Evolutionary conservation across 1,284 basidiomycete species (phyloP).

Genomic region (Thelephora terrestris): DNA sequence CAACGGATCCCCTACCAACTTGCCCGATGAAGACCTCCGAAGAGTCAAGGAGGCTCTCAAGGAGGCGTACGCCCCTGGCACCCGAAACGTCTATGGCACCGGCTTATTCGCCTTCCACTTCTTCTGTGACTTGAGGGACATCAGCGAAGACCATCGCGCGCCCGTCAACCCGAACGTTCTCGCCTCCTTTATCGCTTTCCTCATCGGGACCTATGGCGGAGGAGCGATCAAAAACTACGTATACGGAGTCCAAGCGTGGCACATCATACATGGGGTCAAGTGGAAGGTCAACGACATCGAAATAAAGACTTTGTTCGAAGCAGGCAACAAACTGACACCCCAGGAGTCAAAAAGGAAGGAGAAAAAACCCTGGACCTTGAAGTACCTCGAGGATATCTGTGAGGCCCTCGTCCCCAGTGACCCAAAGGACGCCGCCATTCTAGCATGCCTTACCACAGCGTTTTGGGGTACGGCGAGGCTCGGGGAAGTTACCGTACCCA

Average conservation of each 20-base stretch:
- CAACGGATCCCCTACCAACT: no score
- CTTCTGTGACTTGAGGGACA: no score
- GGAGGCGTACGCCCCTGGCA: no score
- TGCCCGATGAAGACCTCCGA: no score
- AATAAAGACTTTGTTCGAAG: neutral
- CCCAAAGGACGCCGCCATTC: slow-evolving; percentile 4
- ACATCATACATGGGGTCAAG: slow-evolving; percentile 1
- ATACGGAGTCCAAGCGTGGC: slow-evolving; percentile 1
- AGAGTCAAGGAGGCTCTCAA: no score
- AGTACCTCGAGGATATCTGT: neutral
- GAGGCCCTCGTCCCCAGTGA: neutral
- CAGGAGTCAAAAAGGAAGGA: neutral
- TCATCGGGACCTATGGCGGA: no score
- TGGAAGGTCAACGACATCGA: slow-evolving; percentile 2
- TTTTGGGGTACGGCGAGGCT: slow-evolving; percentile 1
- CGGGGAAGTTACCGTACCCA: slow-evolving; percentile 1
- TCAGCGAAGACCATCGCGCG: no score
- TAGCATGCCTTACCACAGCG: slow-evolving; percentile 3
- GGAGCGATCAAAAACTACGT: no score
- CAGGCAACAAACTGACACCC: neutral
- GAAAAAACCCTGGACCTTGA: neutral
- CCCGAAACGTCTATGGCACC: no score
- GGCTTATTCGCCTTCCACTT: no score
- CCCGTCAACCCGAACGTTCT: no score
- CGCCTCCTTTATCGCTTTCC: no score